Evolutionary conservation across 257 asterid genomes (phyloP), one percentile per base, ranked within the genome.

Genomic region (Capsicum rhomboideum): DNA sequence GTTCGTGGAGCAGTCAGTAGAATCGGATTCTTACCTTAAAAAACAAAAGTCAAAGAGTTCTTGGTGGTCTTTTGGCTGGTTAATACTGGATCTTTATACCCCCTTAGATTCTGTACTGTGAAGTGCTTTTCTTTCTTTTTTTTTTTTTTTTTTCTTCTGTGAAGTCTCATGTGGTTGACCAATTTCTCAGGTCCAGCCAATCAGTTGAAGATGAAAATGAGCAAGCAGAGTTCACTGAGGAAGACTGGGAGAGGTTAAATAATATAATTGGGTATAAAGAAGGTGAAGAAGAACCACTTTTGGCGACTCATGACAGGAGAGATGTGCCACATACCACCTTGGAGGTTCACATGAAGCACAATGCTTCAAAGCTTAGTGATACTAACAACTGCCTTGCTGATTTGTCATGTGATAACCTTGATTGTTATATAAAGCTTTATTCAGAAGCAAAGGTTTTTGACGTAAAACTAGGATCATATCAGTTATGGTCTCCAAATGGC

Each of bases 21-120:
- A 88, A 79, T 90, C 97, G 31, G 97, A 89, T 81, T 84, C 85
- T 58, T 83, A 88, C 89, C 86, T 83, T 49, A 92, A 84, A 85
- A 90, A 88, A 85, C 93, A 93, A 84, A 90, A 89, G 31, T 78
- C 93, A 40, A 92, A 90, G 78, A 96, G 88, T 82, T 90, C 99
- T 44, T 96, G 99, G 99, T 96, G 98, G 98, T 82, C 97, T 66
- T 92, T 96, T 89, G 99, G 99, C 91, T 87, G 99, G 99, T 94
- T 85, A 90, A 50, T 79, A 14, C 64, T 72, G 66, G 37, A 50
- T 80, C 82, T 66, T 72, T 56, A 28, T 80, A 55, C 42, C 69
- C 55, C 42, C 28, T 42, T 10, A 34, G 26, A 50, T 67, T 81
- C 40, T 50, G 63, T 64, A 67, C 50, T 7, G 23, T 44, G 23